These are phyloP conservation scores for Posidonia australis DNA, from an alignment of 106 monocot genomes.

Conservation along the genomic window DNA sequence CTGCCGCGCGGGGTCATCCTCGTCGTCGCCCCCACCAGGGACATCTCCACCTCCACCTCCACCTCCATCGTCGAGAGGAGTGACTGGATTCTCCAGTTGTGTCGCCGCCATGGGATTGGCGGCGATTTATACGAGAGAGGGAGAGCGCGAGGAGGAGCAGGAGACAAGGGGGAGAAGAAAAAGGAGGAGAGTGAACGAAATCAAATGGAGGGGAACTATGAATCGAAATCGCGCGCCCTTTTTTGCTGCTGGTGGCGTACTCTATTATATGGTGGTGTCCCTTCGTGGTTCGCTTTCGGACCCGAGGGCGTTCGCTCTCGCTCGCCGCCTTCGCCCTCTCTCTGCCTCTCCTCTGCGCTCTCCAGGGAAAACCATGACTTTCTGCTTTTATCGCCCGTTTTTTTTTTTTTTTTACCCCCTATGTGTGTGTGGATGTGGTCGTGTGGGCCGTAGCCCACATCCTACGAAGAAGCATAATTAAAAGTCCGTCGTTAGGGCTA, in stretches of 20 bases:
- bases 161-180: not conserved
- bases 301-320: not conserved
- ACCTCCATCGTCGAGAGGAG: not conserved
- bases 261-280: not conserved
- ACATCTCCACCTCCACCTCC: not conserved
- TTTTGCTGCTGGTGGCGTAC: not conserved
- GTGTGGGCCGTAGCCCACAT: too few relatives aligned
- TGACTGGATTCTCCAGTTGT: not conserved
- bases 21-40: slow-evolving; percentile 2
- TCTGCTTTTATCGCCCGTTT: too few relatives aligned
- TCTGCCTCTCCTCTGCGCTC: not conserved
- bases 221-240: slow-evolving; percentile 3
- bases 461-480: too few relatives aligned
- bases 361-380: too few relatives aligned
- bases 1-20: slow-evolving; percentile 14
- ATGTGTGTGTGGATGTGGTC: too few relatives aligned
- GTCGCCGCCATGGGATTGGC: not conserved
- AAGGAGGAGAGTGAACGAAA: not conserved
- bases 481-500: too few relatives aligned
- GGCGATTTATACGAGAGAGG: not conserved
- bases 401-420: too few relatives aligned
- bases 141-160: not conserved
- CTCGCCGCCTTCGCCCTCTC: not conserved
- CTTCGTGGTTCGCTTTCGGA: not conserved
- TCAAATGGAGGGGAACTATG: not conserved